Evolutionary conservation across 208 protist genomes (phyloP).

Genomic region (Crithidia bombi): DNA sequence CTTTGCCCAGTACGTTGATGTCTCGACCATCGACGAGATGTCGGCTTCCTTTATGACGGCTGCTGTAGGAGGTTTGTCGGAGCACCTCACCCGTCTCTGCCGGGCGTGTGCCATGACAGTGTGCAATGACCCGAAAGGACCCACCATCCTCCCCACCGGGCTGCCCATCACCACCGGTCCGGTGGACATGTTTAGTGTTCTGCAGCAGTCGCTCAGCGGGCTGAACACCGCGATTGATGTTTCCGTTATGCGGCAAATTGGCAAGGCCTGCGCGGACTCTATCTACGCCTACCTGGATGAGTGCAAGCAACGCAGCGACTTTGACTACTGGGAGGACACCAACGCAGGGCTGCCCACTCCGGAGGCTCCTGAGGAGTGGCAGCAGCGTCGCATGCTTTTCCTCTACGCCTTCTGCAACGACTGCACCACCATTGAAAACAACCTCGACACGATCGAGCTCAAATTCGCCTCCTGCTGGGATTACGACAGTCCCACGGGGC

Average conservation of each 20-base stretch:
- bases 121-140: slow-evolving; percentile 53
- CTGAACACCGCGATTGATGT: slow-evolving; percentile 74
- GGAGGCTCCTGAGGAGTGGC: slow-evolving; percentile 63
- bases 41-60: slow-evolving; percentile 74
- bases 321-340: slow-evolving; percentile 85
- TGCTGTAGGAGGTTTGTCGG: slow-evolving; percentile 75
- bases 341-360: slow-evolving; percentile 39
- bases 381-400: slow-evolving; percentile 69
- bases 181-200: slow-evolving; percentile 85
- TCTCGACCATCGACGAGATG: slow-evolving; percentile 61
- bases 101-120: slow-evolving; percentile 76
- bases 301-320: slow-evolving; percentile 79
- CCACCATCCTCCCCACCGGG: slow-evolving; percentile 59
- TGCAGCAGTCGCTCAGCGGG: slow-evolving; percentile 83
- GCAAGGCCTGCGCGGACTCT: slow-evolving; percentile 72
- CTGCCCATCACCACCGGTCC: slow-evolving; percentile 81
- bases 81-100: slow-evolving; percentile 77
- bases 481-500: slow-evolving; percentile 21
- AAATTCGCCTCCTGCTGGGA: slow-evolving; percentile 87
- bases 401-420: slow-evolving; percentile 91
- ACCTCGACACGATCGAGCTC: slow-evolving; percentile 87
- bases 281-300: slow-evolving; percentile 81
- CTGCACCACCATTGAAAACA: slow-evolving; percentile 81
- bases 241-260: slow-evolving; percentile 78
- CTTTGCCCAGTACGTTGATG: slow-evolving; percentile 69